A percentile compares a stretch with the other conserved stretches of the same genome.
Conservation (phyloP, 768 basidiomycete genomes). For the Tulasnella sp. region DNA sequence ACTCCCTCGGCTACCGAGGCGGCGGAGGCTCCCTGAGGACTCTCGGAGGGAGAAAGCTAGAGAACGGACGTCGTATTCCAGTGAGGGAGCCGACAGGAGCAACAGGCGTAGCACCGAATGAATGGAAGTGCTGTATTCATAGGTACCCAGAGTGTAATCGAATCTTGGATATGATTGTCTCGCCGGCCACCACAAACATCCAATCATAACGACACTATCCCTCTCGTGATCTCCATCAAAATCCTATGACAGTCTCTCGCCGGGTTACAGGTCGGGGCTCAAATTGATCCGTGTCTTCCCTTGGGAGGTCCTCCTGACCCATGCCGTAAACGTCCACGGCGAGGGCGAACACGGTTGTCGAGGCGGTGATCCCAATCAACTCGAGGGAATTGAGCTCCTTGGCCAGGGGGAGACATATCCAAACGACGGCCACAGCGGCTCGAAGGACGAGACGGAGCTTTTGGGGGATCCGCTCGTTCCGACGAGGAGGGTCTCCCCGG, state of each 20-base stretch:
- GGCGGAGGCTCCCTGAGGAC: not conserved
- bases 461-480: slow-evolving; percentile 1
- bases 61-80: not conserved
- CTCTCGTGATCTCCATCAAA: not conserved
- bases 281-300: not conserved
- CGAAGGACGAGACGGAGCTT: slow-evolving; percentile 3
- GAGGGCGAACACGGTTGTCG: slow-evolving; percentile 6
- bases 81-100: not conserved
- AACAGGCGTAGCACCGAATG: not conserved
- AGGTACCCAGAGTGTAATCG: too few species aligned
- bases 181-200: too few species aligned
- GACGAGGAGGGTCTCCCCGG: not conserved
- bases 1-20: not conserved
- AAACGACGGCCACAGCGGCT: not conserved
- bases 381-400: slow-evolving; percentile 16
- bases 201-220: too few species aligned
- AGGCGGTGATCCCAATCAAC: slow-evolving; percentile 4
- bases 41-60: not conserved
- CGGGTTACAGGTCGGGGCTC: not conserved
- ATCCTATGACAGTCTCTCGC: not conserved
- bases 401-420: slow-evolving; percentile 14
- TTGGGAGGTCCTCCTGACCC: not conserved
- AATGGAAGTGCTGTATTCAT: not conserved
- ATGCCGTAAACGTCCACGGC: slow-evolving; percentile 12
- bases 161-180: too few species aligned